Evolutionary conservation across 805 yeast species (phyloP).

Genomic region (Cyberlindnera maritima): DNA sequence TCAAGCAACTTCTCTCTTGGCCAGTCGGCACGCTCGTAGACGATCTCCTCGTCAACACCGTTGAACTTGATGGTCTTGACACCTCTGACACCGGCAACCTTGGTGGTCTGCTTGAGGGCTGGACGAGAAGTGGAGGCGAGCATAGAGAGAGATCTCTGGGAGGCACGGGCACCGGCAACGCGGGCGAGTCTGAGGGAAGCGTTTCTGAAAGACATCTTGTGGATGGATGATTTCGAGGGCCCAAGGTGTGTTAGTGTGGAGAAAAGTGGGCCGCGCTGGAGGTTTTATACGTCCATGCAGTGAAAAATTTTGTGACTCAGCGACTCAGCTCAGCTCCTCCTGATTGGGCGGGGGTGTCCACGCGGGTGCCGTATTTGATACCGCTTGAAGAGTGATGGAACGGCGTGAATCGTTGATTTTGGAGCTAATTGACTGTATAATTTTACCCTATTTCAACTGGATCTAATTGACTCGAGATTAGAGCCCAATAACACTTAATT

Average conservation of each 20-base stretch:
- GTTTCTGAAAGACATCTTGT: slow-evolving; percentile 40
- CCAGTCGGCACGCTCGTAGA: slow-evolving; percentile 99
- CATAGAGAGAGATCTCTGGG: slow-evolving; percentile 63
- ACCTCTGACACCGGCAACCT: slow-evolving; percentile 76
- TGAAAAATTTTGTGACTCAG: slow-evolving; percentile 5
- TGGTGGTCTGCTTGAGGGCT: slow-evolving; percentile 50
- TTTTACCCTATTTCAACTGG: too few species aligned
- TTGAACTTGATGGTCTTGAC: slow-evolving; percentile 95
- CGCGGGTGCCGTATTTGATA: not conserved
- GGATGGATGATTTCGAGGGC: not conserved
- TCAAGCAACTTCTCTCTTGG: slow-evolving; percentile 94
- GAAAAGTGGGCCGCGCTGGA: not conserved
- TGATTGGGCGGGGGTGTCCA: not conserved
- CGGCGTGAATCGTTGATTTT: too few species aligned
- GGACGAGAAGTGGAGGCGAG: slow-evolving; percentile 51
- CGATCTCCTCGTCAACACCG: slow-evolving; percentile 94
- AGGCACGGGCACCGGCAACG: slow-evolving; percentile 39
- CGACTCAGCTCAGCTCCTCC: too few species aligned
- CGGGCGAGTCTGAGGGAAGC: slow-evolving; percentile 49
- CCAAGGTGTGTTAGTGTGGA: not conserved
- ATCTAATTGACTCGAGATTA: too few species aligned
- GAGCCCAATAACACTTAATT: too few species aligned
- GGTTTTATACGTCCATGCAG: not conserved
- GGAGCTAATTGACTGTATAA: too few species aligned
- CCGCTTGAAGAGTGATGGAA: not conserved